Conservation (phyloP, 257 asterid genomes). For the Capsicum rhomboideum region DNA sequence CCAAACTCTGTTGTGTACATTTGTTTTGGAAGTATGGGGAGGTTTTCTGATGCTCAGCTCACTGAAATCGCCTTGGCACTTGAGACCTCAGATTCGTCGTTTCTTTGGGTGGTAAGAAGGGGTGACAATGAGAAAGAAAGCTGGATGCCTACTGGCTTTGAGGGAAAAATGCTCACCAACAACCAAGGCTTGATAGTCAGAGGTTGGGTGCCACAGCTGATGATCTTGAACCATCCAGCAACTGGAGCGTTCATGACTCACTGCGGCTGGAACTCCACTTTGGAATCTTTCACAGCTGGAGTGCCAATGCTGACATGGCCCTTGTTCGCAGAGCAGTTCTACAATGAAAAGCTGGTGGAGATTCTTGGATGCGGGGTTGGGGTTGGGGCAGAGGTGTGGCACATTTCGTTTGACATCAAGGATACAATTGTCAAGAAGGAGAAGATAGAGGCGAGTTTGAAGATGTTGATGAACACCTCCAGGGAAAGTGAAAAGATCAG, state of each 20-base stretch:
- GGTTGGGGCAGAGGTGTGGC: conserved; percentile 14
- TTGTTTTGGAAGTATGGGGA: conserved; percentile 14
- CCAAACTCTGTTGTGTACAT: conserved; percentile 1
- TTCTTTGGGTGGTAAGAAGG: conserved; percentile 17
- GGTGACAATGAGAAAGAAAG: not conserved
- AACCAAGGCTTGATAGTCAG: conserved; percentile 13
- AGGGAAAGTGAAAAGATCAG: conserved; percentile 5
- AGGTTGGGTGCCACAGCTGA: conserved; percentile 25
- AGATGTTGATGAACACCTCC: not conserved
- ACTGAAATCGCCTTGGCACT: conserved; percentile 12
- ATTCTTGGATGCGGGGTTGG: conserved; percentile 8
- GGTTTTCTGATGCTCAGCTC: conserved; percentile 13
- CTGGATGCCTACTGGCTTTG: conserved; percentile 14
- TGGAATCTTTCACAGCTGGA: conserved; percentile 14
- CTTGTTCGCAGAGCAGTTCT: conserved; percentile 20
- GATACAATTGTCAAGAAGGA: not conserved
- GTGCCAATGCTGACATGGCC: conserved; percentile 30
- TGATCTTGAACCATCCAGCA: conserved; percentile 13
- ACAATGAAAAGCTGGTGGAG: conserved; percentile 13
- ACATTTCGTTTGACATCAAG: not conserved
- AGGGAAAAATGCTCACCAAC: not conserved
- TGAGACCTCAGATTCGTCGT: conserved; percentile 2
- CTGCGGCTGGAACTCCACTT: conserved; percentile 27
- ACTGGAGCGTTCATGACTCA: conserved; percentile 22
- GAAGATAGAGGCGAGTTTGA: conserved; percentile 6